Evolutionary conservation across 106 monocot species (phyloP).

Genomic region (Phalaenopsis aphrodite): DNA sequence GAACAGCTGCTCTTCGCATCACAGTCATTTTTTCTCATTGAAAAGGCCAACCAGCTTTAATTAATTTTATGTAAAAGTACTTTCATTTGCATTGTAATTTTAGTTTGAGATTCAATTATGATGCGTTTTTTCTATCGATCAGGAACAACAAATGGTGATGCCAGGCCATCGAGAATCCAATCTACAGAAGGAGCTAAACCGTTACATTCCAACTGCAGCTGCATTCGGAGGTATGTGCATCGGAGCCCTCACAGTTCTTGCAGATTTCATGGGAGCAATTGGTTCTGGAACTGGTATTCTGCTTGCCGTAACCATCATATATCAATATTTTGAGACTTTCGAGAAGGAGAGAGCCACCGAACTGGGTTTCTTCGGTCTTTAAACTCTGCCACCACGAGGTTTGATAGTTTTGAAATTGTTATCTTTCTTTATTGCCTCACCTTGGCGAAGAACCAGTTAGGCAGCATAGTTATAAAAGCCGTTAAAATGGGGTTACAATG

Average conservation of each 20-base stretch:
- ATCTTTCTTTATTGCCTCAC: neutral
- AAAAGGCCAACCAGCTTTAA: too few relatives aligned
- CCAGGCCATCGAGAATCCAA: conserved; percentile 61
- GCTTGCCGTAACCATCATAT: conserved; percentile 38
- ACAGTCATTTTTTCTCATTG: too few relatives aligned
- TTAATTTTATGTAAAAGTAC: too few relatives aligned
- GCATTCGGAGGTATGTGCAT: conserved; percentile 65
- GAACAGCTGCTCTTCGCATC: too few relatives aligned
- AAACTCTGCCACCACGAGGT: neutral
- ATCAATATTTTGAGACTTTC: conserved; percentile 20
- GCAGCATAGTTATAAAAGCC: too few relatives aligned
- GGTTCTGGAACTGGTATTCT: conserved; percentile 58
- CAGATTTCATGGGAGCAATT: conserved; percentile 68
- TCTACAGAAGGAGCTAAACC: conserved; percentile 56
- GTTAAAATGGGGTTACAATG: neutral
- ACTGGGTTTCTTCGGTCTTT: conserved; percentile 19
- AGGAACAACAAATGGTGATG: conserved; percentile 84
- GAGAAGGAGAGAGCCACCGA: conserved; percentile 21
- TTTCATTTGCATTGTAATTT: neutral
- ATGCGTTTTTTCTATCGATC: neutral
- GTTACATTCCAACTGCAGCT: conserved; percentile 62
- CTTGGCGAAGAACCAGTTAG: too few relatives aligned
- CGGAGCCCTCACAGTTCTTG: conserved; percentile 51
- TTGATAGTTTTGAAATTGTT: neutral
- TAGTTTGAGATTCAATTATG: neutral